Evolutionary conservation across 2,329 filamentous ascomycete species (phyloP).

Genomic region (Aspergillus glaucus): DNA sequence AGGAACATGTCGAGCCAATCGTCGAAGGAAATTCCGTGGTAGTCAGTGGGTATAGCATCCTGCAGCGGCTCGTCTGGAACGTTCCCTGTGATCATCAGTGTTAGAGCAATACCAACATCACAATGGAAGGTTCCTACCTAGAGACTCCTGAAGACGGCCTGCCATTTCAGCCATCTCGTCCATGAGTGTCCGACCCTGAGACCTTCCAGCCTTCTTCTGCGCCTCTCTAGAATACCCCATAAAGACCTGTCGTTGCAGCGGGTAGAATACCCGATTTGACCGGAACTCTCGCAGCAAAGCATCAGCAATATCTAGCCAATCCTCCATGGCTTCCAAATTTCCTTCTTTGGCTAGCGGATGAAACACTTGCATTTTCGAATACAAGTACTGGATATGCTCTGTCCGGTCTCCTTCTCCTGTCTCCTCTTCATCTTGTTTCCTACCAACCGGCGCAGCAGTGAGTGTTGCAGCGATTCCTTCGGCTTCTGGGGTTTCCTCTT

Average conservation of each 20-base stretch:
- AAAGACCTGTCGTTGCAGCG: constrained; percentile 47
- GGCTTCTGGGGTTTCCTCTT: constrained; percentile 12
- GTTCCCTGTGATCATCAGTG: constrained; percentile 9
- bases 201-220: constrained; percentile 30
- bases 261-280: constrained; percentile 55
- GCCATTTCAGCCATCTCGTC: constrained; percentile 41
- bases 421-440: constrained; percentile 15
- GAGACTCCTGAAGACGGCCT: constrained; percentile 36
- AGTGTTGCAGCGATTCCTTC: constrained; percentile 9
- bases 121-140: constrained; percentile 24
- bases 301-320: constrained; percentile 55
- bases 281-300: constrained; percentile 56
- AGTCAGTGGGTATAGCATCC: constrained; percentile 46
- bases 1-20: constrained; percentile 87
- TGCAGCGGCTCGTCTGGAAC: constrained; percentile 20
- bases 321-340: constrained; percentile 44
- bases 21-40: constrained; percentile 73
- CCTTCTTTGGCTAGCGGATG: constrained; percentile 44
- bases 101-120: constrained; percentile 8
- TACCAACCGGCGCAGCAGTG: constrained; percentile 11
- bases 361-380: constrained; percentile 43
- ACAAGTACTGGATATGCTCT: constrained; percentile 41
- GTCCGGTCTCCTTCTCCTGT: constrained; percentile 29
- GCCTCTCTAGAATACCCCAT: constrained; percentile 42
- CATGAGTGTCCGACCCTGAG: constrained; percentile 32